Evolutionary conservation across 148 eudicot species (phyloP), one percentile per base, ranked within the genome.

Genomic region (Arbutus unedo): DNA sequence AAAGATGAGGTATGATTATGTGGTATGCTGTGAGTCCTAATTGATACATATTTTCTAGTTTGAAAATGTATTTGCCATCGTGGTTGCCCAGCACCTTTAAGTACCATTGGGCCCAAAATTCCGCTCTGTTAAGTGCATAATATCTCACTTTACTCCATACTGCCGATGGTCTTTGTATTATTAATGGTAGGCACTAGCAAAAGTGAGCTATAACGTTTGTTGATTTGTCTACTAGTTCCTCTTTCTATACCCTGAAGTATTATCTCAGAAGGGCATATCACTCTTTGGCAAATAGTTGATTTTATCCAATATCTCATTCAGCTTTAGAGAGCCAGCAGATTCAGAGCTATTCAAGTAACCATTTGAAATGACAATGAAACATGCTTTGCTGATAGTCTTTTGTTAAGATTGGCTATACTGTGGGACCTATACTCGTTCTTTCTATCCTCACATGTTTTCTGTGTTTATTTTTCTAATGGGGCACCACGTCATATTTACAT

Each of bases 1-100:
- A 97, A 94, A 91, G 97, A 97, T 81, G 99, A 97, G 62, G 99
- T 93, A 89, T 82, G 87, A 9, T 21, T 71, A 50, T 45, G n/a
- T 81, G 43, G 55, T 15, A 13, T 38, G 31, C 70, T 44, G n/a
- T 19, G 10, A 50, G 6, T 67, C 53, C 43, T 18, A 54, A 14
- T 53, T n/a, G n/a, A 5, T 73, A 25, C 14, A 4, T 68, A 49
- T n/a, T 49, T 72, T 41, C 3, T 41, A 18, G 50, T 43, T 79
- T 80, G 21, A 68, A 62, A 67, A 51, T 67, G 18, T 79, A 31
- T 25, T 7, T 72, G 44, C 13, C 25, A 23, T 23, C 67, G 74
- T n/a, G 14, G 73, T 73, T 10, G 77, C 53, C 51, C 11, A 5
- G 9, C 21, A 79, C 72, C 57, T 44, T 60, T 15, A 79, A 38